Conservation (phyloP, 2,329 filamentous ascomycete genomes). For the Gremmenia infestans region DNA sequence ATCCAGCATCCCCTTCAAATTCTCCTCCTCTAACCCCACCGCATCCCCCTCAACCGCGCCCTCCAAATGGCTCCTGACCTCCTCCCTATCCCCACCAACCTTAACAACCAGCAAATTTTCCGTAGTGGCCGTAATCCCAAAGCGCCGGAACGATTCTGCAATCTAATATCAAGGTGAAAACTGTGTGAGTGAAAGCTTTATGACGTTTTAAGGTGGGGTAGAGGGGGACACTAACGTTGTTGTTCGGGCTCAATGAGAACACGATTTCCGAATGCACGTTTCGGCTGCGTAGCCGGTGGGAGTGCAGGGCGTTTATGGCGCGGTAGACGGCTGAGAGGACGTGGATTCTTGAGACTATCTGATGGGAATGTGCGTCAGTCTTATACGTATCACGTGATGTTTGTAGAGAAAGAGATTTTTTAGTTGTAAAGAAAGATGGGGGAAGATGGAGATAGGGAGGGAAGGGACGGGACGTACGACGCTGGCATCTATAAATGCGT, state of each 20-base stretch:
- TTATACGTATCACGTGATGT: conserved; percentile 13
- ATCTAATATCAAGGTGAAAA: conserved; percentile 52
- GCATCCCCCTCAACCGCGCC: conserved; percentile 57
- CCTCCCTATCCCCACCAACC: conserved; percentile 43
- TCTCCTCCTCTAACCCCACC: conserved; percentile 56
- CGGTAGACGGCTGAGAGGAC: conserved; percentile 45
- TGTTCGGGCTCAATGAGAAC: conserved; percentile 49
- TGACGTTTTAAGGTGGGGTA: background rate
- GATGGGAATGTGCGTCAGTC: conserved; percentile 1
- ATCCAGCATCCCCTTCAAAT: conserved; percentile 57
- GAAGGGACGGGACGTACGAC: conserved; percentile 50
- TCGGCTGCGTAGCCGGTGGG: conserved; percentile 40
- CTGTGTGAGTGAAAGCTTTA: conserved; percentile 11
- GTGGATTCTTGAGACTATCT: conserved; percentile 45
- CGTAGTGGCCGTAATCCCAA: conserved; percentile 71
- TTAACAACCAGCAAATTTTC: conserved; percentile 77
- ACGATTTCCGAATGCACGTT: conserved; percentile 55
- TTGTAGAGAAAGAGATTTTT: no score
- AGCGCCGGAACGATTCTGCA: conserved; percentile 82
- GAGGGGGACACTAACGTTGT: conserved; percentile 39
- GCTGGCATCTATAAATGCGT: conserved; percentile 85
- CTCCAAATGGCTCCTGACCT: conserved; percentile 55
- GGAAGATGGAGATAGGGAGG: background rate
- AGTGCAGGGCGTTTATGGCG: conserved; percentile 42
- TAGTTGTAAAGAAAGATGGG: no score